Percentiles rank a stretch among this genome's conserved stretches.
These are phyloP conservation scores for Leptographium flavum DNA, from an alignment of 2,329 filamentous ascomycete genomes.

Conservation along the genomic window DNA sequence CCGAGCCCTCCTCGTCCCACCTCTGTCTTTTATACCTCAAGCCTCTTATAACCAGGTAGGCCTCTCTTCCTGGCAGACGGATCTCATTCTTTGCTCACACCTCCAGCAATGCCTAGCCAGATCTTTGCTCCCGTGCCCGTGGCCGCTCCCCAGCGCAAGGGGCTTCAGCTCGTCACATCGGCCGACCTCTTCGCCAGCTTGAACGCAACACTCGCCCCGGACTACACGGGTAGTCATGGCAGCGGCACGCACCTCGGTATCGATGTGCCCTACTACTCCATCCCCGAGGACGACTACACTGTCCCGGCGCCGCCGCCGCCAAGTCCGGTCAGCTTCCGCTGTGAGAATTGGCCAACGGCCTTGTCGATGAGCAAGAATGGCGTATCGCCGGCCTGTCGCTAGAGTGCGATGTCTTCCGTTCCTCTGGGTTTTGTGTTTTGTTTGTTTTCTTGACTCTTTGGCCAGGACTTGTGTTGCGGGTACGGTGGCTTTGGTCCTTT, in stretches of 20 bases:
- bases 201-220: constrained; percentile 28
- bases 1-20: too few relatives aligned
- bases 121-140: constrained; percentile 32
- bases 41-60: too few relatives aligned
- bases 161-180: constrained; percentile 27
- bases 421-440: too few relatives aligned
- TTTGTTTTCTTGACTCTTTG: background rate
- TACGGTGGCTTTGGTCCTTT: too few relatives aligned
- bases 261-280: constrained; percentile 32
- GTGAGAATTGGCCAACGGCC: constrained; percentile 36
- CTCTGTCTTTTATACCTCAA: too few relatives aligned
- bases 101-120: constrained; percentile 27
- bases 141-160: constrained; percentile 28
- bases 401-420: too few relatives aligned
- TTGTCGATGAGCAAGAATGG: constrained; percentile 13
- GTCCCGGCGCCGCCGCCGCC: constrained; percentile 52
- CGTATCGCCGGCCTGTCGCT: background rate
- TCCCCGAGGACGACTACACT: constrained; percentile 44
- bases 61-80: background rate
- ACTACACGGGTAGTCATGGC: background rate
- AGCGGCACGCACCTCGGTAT: constrained; percentile 25
- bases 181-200: constrained; percentile 40
- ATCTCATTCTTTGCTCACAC: background rate
- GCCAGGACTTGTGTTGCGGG: too few relatives aligned
- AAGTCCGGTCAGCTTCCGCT: constrained; percentile 46